A percentile compares a stretch with the other conserved stretches of the same genome.
Evolutionary conservation across 2,329 filamentous ascomycete genomes (phyloP).

Genomic region (Byssochlamys sp.): DNA sequence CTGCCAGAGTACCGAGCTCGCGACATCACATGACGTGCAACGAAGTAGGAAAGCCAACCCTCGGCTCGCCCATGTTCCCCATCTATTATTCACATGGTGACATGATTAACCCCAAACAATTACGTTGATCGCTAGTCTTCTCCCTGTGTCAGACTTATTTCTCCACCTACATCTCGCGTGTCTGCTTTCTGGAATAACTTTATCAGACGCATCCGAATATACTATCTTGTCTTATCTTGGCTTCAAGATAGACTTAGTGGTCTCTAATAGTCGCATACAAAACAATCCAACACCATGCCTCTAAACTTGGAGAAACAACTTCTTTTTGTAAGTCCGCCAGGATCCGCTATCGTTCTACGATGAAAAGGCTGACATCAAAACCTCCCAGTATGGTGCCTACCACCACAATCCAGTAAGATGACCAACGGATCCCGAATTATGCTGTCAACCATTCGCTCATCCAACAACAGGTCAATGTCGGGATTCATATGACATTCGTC

Average conservation of each 20-base stretch:
- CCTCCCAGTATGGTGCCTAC: conserved; percentile 53
- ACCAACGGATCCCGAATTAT: conserved; percentile 5
- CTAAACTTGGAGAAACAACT: conserved; percentile 59
- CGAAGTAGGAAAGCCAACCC: background rate
- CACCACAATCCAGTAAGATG: conserved; percentile 52
- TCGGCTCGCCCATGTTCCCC: background rate
- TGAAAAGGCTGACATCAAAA: conserved; percentile 1
- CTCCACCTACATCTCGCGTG: background rate
- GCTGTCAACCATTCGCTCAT: conserved; percentile 11
- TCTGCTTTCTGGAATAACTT: background rate
- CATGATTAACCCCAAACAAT: background rate
- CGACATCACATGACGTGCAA: background rate
- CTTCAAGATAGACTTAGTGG: background rate
- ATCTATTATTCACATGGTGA: background rate
- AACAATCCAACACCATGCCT: conserved; percentile 21
- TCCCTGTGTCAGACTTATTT: background rate
- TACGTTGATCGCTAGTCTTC: background rate
- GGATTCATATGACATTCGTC: conserved; percentile 56
- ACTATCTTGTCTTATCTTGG: background rate
- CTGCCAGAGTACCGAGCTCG: background rate
- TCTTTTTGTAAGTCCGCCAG: conserved; percentile 47
- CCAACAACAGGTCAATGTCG: conserved; percentile 48
- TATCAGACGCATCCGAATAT: background rate
- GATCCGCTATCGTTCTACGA: conserved; percentile 1
- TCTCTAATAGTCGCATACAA: background rate